A percentile compares a stretch with the other conserved stretches of the same genome.
These are phyloP conservation scores for Curvularia verruculosa DNA, from an alignment of 2,329 filamentous ascomycete species.

Conservation along the genomic window DNA sequence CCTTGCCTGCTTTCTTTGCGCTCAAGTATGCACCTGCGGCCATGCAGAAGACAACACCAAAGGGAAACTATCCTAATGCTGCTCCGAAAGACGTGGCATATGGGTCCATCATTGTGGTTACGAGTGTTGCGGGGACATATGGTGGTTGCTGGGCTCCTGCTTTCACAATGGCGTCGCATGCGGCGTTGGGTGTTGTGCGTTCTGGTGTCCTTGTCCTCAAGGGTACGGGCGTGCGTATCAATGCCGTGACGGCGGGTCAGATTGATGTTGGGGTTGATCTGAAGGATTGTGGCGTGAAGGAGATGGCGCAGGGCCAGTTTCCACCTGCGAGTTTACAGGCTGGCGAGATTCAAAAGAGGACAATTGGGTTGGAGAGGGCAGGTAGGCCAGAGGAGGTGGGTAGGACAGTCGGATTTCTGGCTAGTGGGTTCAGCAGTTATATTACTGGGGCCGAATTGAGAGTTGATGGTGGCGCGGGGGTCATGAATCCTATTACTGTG, in stretches of 20 bases:
- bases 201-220: slow-evolving; percentile 64
- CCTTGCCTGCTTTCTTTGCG: slow-evolving; percentile 68
- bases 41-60: slow-evolving; percentile 65
- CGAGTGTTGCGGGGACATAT: slow-evolving; percentile 62
- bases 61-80: slow-evolving; percentile 64
- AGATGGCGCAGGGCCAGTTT: slow-evolving; percentile 61
- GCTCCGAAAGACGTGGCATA: slow-evolving; percentile 66
- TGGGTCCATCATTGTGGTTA: slow-evolving; percentile 67
- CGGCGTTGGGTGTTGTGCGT: slow-evolving; percentile 65
- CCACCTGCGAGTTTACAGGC: slow-evolving; percentile 62
- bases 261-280: slow-evolving; percentile 57
- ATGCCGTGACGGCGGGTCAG: slow-evolving; percentile 58
- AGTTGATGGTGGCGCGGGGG: slow-evolving; percentile 64
- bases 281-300: slow-evolving; percentile 42
- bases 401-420: slow-evolving; percentile 66
- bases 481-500: slow-evolving; percentile 50
- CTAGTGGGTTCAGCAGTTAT: slow-evolving; percentile 67
- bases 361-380: slow-evolving; percentile 64
- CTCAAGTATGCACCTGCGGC: slow-evolving; percentile 69
- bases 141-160: slow-evolving; percentile 65
- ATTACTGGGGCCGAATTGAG: slow-evolving; percentile 67
- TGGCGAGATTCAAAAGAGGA: slow-evolving; percentile 55
- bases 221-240: slow-evolving; percentile 64
- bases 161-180: slow-evolving; percentile 67
- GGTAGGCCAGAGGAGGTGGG: slow-evolving; percentile 65